These are phyloP conservation scores for Metschnikowia cerradonensis DNA, from an alignment of 805 yeast species.

Conservation along the genomic window DNA sequence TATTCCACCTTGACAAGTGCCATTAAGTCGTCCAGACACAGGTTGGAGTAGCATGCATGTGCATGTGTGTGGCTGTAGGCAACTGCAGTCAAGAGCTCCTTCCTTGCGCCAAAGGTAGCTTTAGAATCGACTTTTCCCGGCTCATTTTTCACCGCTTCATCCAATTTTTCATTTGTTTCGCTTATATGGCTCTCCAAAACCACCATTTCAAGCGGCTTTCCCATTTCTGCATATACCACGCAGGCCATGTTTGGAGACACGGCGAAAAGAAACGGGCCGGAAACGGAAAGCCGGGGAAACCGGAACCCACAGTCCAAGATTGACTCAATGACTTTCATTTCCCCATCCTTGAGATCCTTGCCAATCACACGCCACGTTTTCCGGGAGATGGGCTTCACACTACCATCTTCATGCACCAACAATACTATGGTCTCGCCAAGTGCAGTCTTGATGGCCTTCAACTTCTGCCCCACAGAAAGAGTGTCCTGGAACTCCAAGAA, in stretches of 20 bases:
- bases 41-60: conserved; percentile 62
- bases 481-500: conserved; percentile 26
- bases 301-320: conserved; percentile 54
- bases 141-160: neutral
- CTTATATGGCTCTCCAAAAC: conserved; percentile 1
- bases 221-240: conserved; percentile 23
- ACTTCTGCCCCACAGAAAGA: conserved; percentile 22
- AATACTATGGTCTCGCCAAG: conserved; percentile 39
- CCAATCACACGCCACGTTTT: conserved; percentile 21
- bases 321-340: conserved; percentile 28
- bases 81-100: conserved; percentile 46
- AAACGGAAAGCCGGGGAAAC: conserved; percentile 35
- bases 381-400: conserved; percentile 44
- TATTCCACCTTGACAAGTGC: conserved; percentile 43
- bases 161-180: no score
- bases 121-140: neutral
- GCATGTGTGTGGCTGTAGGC: conserved; percentile 57
- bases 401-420: conserved; percentile 41
- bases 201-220: conserved; percentile 3
- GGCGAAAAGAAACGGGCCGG: conserved; percentile 24
- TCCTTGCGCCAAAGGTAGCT: neutral
- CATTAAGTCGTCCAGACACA: conserved; percentile 67
- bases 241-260: conserved; percentile 53
- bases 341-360: neutral
- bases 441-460: conserved; percentile 29